These are phyloP conservation scores for Verbena officinalis DNA, from an alignment of 257 asterid genomes.

Conservation along the genomic window DNA sequence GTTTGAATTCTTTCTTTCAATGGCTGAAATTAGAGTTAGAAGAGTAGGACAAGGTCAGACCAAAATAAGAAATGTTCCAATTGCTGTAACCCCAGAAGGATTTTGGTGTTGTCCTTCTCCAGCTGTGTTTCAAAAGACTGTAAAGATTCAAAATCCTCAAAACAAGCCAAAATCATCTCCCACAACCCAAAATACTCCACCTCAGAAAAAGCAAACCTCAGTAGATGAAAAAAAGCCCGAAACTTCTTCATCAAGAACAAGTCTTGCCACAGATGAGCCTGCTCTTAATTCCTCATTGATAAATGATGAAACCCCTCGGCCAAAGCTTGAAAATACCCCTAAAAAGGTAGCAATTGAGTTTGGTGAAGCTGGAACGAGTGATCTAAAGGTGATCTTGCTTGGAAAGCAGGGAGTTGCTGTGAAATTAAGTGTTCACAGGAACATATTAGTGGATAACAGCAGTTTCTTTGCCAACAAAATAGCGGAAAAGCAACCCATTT, in stretches of 20 bases:
- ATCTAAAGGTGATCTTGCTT: conserved; percentile 56
- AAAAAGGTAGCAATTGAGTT: conserved; percentile 74
- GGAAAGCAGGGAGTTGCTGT: conserved; percentile 70
- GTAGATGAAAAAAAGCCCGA: conserved; percentile 44
- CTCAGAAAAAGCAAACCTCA: conserved; percentile 48
- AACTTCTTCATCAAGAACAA: conserved; percentile 31
- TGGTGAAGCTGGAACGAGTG: conserved; percentile 77
- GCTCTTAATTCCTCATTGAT: conserved; percentile 31
- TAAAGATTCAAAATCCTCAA: conserved; percentile 46
- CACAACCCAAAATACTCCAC: conserved; percentile 29
- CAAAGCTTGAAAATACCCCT: conserved; percentile 50
- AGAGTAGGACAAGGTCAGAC: conserved; percentile 64
- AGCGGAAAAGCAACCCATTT: conserved; percentile 47
- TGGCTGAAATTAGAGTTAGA: conserved; percentile 58
- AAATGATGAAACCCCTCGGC: conserved; percentile 42
- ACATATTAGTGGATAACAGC: conserved; percentile 52
- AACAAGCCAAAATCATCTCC: conserved; percentile 51
- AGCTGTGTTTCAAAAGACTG: conserved; percentile 59
- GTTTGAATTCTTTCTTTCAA: conserved; percentile 32
- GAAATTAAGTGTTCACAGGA: conserved; percentile 70
- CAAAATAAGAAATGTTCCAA: conserved; percentile 66
- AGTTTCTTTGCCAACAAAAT: conserved; percentile 51
- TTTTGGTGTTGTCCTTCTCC: conserved; percentile 90
- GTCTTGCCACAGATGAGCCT: conserved; percentile 41
- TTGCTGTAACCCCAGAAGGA: conserved; percentile 83